phyloP scores from a whole-genome alignment of 192 early-diverging fungal species.

The Lunasporangiospora selenospora region DNA sequence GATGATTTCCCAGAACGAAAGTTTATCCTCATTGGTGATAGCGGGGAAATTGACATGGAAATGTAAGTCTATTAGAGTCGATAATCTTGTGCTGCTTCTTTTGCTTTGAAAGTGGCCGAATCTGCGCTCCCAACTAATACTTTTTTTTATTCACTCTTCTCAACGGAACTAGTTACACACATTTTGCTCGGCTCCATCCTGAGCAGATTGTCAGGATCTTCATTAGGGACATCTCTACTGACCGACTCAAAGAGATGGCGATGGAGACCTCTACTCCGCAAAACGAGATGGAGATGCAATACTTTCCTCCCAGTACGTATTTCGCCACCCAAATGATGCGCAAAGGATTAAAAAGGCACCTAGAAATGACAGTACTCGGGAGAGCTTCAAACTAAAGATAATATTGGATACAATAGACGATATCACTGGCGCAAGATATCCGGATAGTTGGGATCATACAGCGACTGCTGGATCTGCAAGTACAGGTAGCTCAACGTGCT shows the following conservation, averaged over 20 bases:
- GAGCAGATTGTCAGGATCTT: slow-evolving; percentile 70
- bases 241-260: slow-evolving; percentile 4
- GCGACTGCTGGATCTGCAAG: too few relatives aligned
- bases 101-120: not conserved
- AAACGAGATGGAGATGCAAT: too few relatives aligned
- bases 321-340: not conserved
- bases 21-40: slow-evolving; percentile 88
- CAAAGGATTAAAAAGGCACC: too few relatives aligned
- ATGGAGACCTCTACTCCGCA: not conserved
- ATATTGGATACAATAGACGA: too few relatives aligned
- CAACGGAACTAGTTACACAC: slow-evolving; percentile 50
- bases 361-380: too few relatives aligned
- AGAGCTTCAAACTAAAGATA: too few relatives aligned
- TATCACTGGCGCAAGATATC: too few relatives aligned
- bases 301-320: slow-evolving; percentile 11
- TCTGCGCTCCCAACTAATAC: not conserved
- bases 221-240: slow-evolving; percentile 65
- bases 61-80: slow-evolving; percentile 33
- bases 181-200: slow-evolving; percentile 56
- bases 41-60: slow-evolving; percentile 86
- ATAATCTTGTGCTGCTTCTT: not conserved
- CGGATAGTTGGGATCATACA: too few relatives aligned
- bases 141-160: not conserved
- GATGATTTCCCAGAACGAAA: slow-evolving; percentile 73
- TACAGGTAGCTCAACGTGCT: not conserved